Percentiles rank a stretch among this genome's conserved stretches.
phyloP scores from a whole-genome alignment of 441 rosid species.

The Arabidopsis lyrata region DNA sequence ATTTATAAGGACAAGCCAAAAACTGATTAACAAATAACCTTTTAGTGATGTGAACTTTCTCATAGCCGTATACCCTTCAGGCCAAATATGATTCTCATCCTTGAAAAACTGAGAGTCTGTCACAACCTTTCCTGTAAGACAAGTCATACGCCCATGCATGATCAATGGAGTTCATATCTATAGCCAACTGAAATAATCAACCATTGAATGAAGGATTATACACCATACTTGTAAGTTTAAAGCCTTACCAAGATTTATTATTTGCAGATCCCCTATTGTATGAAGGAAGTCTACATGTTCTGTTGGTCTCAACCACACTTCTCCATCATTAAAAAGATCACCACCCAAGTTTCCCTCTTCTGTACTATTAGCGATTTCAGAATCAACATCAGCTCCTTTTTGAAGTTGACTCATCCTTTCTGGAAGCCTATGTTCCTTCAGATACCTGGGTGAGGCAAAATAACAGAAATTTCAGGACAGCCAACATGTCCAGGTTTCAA shows the following conservation, averaged over 20 bases:
- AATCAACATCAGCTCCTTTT: constrained; percentile 52
- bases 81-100: constrained; percentile 80
- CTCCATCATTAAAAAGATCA: constrained; percentile 56
- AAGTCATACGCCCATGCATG: constrained; percentile 33
- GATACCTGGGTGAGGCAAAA: constrained; percentile 65
- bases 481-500: constrained; percentile 6
- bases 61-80: constrained; percentile 93
- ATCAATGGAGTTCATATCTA: constrained; percentile 22
- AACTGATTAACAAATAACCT: constrained; percentile 52
- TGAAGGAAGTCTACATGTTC: constrained; percentile 65
- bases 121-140: constrained; percentile 77
- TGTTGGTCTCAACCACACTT: constrained; percentile 58
- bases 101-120: constrained; percentile 82
- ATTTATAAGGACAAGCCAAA: constrained; percentile 10
- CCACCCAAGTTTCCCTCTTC: constrained; percentile 71
- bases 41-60: constrained; percentile 75
- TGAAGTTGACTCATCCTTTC: constrained; percentile 76
- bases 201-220: neutral
- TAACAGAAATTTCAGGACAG: constrained; percentile 25
- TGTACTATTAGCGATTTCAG: constrained; percentile 54
- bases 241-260: constrained; percentile 75
- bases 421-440: constrained; percentile 91
- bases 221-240: constrained; percentile 23
- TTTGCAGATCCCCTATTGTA: constrained; percentile 76
- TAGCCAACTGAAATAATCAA: constrained; percentile 5